These are phyloP conservation scores for Lepidium africanum DNA, from an alignment of 345 rosid species.

Conservation along the genomic window DNA sequence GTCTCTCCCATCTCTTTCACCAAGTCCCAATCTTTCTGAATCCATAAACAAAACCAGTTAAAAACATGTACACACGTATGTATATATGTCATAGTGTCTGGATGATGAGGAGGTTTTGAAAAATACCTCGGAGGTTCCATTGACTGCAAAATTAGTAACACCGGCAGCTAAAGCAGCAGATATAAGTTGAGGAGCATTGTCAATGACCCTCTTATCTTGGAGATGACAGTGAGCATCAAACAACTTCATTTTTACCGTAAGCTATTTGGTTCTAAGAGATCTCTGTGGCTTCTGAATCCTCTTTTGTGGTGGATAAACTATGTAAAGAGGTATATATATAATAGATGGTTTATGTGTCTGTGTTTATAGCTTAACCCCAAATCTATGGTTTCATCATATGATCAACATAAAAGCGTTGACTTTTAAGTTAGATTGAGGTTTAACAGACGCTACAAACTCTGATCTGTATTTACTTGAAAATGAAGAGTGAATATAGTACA, in stretches of 20 bases:
- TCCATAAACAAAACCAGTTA: not conserved
- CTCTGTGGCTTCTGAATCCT: not conserved
- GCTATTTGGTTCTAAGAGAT: not conserved
- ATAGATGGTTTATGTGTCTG: not conserved
- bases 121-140: constrained; percentile 65
- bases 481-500: too few relatives aligned
- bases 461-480: too few relatives aligned
- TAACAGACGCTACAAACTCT: not conserved
- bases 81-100: not conserved
- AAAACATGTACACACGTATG: not conserved
- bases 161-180: constrained; percentile 51
- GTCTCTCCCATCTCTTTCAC: constrained; percentile 68
- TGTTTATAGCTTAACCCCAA: constrained; percentile 4
- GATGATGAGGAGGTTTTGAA: not conserved
- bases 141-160: constrained; percentile 62
- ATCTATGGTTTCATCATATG: constrained; percentile 3
- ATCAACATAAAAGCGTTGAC: constrained; percentile 17
- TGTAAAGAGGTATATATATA: not conserved
- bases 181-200: constrained; percentile 49
- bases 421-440: constrained; percentile 2
- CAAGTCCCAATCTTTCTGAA: constrained; percentile 72
- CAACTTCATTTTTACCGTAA: constrained; percentile 36
- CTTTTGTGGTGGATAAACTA: not conserved
- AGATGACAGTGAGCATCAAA: constrained; percentile 96
- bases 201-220: constrained; percentile 68